Conservation (phyloP, 1,139 yeast species). For the Blastobotrys niveus region DNA sequence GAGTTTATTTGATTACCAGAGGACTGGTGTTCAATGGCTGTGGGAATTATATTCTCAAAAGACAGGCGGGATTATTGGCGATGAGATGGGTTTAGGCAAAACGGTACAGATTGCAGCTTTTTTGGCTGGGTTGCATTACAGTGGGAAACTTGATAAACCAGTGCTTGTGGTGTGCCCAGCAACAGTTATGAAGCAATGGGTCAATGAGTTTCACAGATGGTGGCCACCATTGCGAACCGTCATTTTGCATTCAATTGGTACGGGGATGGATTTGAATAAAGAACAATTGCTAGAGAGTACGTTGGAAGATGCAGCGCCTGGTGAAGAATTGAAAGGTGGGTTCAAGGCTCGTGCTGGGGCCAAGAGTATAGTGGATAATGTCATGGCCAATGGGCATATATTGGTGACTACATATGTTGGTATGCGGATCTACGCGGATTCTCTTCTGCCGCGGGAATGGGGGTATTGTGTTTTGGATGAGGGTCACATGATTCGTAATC, state of each 20-base stretch:
- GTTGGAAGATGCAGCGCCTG: constrained; percentile 45
- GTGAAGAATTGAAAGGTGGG: constrained; percentile 28
- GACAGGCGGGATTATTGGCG: constrained; percentile 93
- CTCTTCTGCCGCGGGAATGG: constrained; percentile 70
- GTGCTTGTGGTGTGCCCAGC: constrained; percentile 91
- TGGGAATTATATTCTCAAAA: constrained; percentile 78
- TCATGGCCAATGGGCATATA: constrained; percentile 63
- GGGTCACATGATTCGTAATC: constrained; percentile 94
- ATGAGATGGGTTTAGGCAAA: constrained; percentile 97
- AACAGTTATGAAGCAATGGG: constrained; percentile 94
- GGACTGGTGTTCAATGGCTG: constrained; percentile 73
- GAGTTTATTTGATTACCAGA: constrained; percentile 86
- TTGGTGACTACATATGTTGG: constrained; percentile 92
- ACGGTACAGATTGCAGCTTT: constrained; percentile 89
- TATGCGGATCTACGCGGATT: constrained; percentile 65
- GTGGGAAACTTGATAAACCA: constrained; percentile 69
- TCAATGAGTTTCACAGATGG: constrained; percentile 91
- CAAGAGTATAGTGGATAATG: constrained; percentile 44
- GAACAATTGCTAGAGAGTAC: constrained; percentile 46
- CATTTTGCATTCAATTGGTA: constrained; percentile 85
- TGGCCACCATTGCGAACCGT: constrained; percentile 93
- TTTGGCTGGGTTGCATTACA: constrained; percentile 82
- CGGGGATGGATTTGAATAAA: constrained; percentile 65
- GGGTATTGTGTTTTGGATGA: constrained; percentile 89
- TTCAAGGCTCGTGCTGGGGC: constrained; percentile 29